phyloP scores from a whole-genome alignment of 1,284 basidiomycete genomes.

The Tilletia indica region DNA sequence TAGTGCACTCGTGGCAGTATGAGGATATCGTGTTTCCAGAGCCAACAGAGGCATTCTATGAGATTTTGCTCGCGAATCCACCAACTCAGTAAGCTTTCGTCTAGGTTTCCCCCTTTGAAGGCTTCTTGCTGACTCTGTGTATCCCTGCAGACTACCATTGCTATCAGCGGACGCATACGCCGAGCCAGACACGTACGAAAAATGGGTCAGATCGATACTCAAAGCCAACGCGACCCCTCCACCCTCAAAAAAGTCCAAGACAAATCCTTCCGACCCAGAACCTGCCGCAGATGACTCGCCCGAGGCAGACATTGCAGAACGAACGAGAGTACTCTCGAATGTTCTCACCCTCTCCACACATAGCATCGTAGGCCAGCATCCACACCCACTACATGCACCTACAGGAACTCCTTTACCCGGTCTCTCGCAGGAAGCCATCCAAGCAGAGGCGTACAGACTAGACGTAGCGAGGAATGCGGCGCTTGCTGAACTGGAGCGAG shows the following conservation, averaged over 20 bases:
- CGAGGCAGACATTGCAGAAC: neutral
- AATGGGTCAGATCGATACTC: constrained; percentile 28
- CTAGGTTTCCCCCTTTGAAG: neutral
- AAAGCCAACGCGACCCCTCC: neutral
- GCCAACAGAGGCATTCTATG: constrained; percentile 83
- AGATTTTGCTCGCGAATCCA: constrained; percentile 74
- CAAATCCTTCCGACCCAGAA: neutral
- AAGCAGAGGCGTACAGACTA: constrained; percentile 74
- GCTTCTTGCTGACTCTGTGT: constrained; percentile 60
- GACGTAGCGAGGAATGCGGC: constrained; percentile 74
- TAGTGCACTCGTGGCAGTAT: constrained; percentile 90
- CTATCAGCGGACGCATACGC: constrained; percentile 43
- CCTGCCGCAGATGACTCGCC: neutral
- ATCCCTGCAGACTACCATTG: constrained; percentile 29
- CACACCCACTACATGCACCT: constrained; percentile 49
- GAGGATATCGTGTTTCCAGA: constrained; percentile 97
- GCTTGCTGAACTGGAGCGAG: constrained; percentile 52
- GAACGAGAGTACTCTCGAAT: neutral
- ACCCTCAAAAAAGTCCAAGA: neutral
- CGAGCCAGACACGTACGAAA: constrained; percentile 38
- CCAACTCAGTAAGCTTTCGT: constrained; percentile 68
- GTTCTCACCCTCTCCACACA: neutral
- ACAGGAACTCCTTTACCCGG: constrained; percentile 58
- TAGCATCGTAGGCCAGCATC: constrained; percentile 22
- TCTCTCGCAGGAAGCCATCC: constrained; percentile 75